Evolutionary conservation across 2,329 filamentous ascomycete species (phyloP), one percentile per base, ranked within the genome.

Genomic region (Blastomyces parvus): DNA sequence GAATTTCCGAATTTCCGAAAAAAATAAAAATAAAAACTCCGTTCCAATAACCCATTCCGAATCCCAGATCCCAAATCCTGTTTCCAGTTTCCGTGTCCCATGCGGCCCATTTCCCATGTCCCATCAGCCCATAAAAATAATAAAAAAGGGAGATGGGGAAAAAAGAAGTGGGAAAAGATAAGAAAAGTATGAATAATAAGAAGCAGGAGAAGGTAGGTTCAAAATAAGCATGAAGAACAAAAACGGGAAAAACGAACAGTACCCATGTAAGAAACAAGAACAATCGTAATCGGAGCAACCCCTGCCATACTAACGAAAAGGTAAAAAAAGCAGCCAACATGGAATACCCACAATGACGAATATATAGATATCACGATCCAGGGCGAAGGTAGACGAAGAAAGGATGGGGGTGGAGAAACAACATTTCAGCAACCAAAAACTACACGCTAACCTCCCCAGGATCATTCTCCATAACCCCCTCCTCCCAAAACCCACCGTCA

Each of bases 381-480:
- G 33, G 33, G 33, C 33, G 33, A 36, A 36, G 7, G 33, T 36
- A 9, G 33, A 36, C 33, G 33, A 36, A 36, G 33, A 36, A 36
- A 2, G 33, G 33, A 9, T 9, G 11, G 33, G 33, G 33, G 33
- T 4, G 33, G 33, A 36, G 3, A 36, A n/a, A 22, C 53, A 8
- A 55, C 36, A 38, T 1, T 13, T 14, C 17, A 40, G 36, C 42
- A 60, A 30, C 17, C 19, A 27, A 17, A 22, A 14, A 8, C 64
- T 58, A 68, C 19, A 76, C 73, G 68, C 77, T 79, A 65, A 79
- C 76, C 68, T 78, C 75, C 13, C 77, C 77, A 11, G 72, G 70
- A 61, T 79, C 77, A 63, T 71, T 74, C 57, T 80, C 77, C 65
- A 78, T 71, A 38, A 77, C 73, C n/a, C 65, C 72, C 42, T 78